phyloP scores from a whole-genome alignment of 2,329 filamentous ascomycete species.

The Alternaria novae-zelandiae region DNA sequence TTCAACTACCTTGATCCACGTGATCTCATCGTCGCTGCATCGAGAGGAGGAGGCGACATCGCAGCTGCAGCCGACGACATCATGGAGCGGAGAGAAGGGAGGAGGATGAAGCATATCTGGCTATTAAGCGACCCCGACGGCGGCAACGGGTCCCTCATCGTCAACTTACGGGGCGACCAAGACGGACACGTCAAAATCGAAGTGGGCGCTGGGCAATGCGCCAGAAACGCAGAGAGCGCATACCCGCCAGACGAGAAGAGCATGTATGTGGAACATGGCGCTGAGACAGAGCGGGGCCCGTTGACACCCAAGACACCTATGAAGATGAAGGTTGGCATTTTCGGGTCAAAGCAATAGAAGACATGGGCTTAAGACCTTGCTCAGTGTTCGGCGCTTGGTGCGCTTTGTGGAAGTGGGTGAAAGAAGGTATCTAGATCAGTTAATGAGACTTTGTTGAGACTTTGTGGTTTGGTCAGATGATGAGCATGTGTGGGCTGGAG shows the following conservation, averaged over 20 bases:
- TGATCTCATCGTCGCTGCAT: constrained; percentile 37
- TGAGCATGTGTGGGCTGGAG: neutral
- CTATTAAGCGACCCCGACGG: constrained; percentile 33
- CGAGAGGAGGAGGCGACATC: constrained; percentile 25
- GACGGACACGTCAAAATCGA: constrained; percentile 29
- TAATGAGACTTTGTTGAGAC: neutral
- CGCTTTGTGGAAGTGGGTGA: neutral
- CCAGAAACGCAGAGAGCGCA: neutral
- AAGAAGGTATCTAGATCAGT: neutral
- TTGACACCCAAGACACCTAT: constrained; percentile 1
- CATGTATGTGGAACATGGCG: constrained; percentile 1
- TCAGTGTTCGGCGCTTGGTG: neutral
- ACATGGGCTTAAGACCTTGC: neutral
- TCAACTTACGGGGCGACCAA: constrained; percentile 26
- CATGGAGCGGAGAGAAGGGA: constrained; percentile 15
- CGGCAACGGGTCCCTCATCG: constrained; percentile 29
- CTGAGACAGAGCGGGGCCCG: neutral
- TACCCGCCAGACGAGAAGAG: neutral
- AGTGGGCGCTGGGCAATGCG: constrained; percentile 6
- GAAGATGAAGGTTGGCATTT: constrained; percentile 10
- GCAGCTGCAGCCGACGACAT: constrained; percentile 27
- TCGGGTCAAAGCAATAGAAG: neutral
- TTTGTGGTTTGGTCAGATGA: neutral
- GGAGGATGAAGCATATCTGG: constrained; percentile 26
- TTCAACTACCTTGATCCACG: constrained; percentile 41